A percentile compares a stretch with the other conserved stretches of the same genome.
Conservation (phyloP, 768 basidiomycete genomes). For the Pleurotus ostreatus region DNA sequence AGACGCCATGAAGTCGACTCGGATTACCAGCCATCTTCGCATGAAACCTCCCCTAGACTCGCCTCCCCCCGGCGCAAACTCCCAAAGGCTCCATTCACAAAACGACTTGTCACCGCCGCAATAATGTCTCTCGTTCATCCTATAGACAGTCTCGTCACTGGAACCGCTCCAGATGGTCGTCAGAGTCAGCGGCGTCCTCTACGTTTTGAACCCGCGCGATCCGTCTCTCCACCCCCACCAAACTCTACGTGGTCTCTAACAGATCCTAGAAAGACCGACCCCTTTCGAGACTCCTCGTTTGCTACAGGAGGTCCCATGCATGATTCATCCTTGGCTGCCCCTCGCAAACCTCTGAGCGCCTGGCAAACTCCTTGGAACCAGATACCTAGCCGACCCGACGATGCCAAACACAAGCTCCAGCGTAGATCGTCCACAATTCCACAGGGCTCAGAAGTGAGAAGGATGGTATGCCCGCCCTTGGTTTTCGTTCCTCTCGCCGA, state of each 20-base stretch:
- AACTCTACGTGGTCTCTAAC: background rate
- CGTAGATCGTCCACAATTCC: background rate
- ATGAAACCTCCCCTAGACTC: background rate
- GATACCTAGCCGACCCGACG: too few species aligned
- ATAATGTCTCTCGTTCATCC: background rate
- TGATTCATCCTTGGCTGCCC: background rate
- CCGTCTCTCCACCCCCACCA: background rate
- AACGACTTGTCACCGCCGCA: background rate
- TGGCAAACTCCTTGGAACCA: background rate
- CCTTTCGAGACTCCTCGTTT: background rate
- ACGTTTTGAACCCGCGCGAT: background rate
- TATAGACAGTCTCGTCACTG: slow-evolving; percentile 1
- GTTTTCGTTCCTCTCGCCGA: background rate
- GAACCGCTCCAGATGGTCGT: background rate
- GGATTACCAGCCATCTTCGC: background rate
- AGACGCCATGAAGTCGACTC: background rate
- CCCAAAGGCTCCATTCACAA: background rate
- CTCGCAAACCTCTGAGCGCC: background rate
- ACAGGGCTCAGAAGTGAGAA: background rate
- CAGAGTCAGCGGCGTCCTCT: background rate
- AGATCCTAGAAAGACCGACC: slow-evolving; percentile 2
- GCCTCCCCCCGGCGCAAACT: background rate
- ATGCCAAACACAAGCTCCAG: background rate
- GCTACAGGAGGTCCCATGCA: background rate
- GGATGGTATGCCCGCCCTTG: background rate